These are phyloP conservation scores for Boletellus ananas DNA, from an alignment of 768 basidiomycete genomes.

Conservation along the genomic window DNA sequence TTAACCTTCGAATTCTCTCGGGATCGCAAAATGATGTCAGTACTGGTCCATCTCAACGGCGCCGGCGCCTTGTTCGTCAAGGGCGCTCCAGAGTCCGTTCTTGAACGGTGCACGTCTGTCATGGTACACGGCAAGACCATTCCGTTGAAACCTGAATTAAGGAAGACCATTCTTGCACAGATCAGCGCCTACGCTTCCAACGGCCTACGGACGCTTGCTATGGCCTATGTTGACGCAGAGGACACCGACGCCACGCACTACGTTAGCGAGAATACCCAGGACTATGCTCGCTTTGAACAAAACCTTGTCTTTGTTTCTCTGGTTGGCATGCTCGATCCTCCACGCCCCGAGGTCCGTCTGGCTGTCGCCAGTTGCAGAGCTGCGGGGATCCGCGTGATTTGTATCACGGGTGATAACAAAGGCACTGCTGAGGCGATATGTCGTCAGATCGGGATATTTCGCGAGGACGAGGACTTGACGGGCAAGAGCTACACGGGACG, in stretches of 20 bases:
- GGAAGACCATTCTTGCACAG: constrained; percentile 55
- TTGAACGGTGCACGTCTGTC: constrained; percentile 81
- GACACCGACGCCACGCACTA: constrained; percentile 81
- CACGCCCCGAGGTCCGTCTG: constrained; percentile 84
- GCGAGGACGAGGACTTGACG: constrained; percentile 78
- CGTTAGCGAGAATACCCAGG: constrained; percentile 68
- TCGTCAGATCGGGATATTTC: constrained; percentile 92
- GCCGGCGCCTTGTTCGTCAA: constrained; percentile 86
- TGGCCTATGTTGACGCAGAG: constrained; percentile 79
- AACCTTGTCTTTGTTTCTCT: constrained; percentile 92
- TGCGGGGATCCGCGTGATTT: constrained; percentile 93
- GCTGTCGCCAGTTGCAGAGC: constrained; percentile 89
- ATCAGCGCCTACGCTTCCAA: constrained; percentile 71
- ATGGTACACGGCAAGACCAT: constrained; percentile 60
- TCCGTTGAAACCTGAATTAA: constrained; percentile 62
- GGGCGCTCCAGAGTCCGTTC: constrained; percentile 92
- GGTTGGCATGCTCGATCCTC: constrained; percentile 97
- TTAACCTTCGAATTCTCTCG: constrained; percentile 97
- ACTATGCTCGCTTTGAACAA: constrained; percentile 89
- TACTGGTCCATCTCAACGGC: constrained; percentile 70
- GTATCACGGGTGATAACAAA: constrained; percentile 98
- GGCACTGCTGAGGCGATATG: constrained; percentile 97
- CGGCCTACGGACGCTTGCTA: constrained; percentile 87
- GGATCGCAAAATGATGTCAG: constrained; percentile 99
- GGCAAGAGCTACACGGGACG: constrained; percentile 95